Evolutionary conservation across 208 protist genomes (phyloP).

Genomic region (Willaertia magna): DNA sequence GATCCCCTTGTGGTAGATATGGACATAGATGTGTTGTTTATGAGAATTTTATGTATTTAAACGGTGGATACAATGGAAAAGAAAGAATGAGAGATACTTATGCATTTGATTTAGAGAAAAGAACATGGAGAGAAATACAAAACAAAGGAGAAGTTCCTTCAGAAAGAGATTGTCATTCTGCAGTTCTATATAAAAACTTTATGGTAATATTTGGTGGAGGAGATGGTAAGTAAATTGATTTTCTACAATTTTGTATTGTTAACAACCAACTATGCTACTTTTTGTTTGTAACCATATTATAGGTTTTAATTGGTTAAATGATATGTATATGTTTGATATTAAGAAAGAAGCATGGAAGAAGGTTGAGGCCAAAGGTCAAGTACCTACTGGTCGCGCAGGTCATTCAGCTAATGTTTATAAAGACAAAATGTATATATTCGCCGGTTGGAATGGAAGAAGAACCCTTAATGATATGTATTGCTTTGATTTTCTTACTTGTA

Average conservation of each 20-base stretch:
- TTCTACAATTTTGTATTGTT: background rate
- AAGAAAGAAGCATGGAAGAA: background rate
- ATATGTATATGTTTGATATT: background rate
- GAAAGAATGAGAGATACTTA: background rate
- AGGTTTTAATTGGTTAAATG: slow-evolving; percentile 3
- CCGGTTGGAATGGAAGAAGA: background rate
- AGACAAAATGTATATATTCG: slow-evolving; percentile 1
- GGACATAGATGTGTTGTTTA: background rate
- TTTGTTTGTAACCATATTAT: no score
- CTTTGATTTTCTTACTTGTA: background rate
- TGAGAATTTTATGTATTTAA: background rate
- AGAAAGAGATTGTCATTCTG: background rate
- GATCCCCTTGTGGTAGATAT: background rate
- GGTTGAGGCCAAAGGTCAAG: background rate
- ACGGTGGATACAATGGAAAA: background rate
- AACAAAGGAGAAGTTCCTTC: background rate
- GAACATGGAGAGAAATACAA: background rate
- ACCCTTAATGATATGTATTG: background rate
- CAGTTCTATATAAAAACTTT: background rate
- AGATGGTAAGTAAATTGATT: background rate
- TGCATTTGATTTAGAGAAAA: background rate
- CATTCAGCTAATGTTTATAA: background rate
- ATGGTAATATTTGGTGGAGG: slow-evolving; percentile 9
- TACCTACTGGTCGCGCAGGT: background rate
- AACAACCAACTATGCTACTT: background rate